Conservation (phyloP, 768 basidiomycete species). For the Leccinum rimulosum region DNA sequence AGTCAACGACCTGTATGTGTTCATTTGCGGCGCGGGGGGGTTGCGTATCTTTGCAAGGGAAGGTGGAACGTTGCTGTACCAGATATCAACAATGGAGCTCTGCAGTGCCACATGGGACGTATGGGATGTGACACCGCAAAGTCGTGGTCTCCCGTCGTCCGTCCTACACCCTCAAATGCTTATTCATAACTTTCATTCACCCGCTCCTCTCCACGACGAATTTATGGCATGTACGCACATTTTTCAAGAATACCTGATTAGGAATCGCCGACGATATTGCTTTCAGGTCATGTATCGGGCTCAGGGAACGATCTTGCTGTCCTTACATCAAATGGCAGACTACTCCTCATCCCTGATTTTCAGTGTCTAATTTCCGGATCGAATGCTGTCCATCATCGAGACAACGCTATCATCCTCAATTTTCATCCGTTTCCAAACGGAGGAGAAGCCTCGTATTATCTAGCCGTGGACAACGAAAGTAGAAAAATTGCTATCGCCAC, state of each 20-base stretch:
- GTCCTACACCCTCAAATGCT: conserved; percentile 25
- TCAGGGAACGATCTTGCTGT: conserved; percentile 41
- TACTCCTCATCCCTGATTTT: conserved; percentile 29
- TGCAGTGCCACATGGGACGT: conserved; percentile 38
- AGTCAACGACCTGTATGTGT: conserved; percentile 52
- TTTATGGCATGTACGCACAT: conserved; percentile 29
- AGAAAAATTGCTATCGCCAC: conserved; percentile 47
- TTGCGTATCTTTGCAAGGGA: conserved; percentile 56
- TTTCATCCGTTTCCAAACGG: conserved; percentile 18
- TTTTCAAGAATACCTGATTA: neutral
- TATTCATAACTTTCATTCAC: conserved; percentile 4
- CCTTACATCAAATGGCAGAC: conserved; percentile 27
- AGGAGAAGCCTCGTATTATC: conserved; percentile 39
- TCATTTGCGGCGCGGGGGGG: conserved; percentile 50
- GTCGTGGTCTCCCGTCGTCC: conserved; percentile 4
- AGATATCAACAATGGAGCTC: conserved; percentile 37
- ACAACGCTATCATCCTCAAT: conserved; percentile 28
- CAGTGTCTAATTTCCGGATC: conserved; percentile 22
- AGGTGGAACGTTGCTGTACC: conserved; percentile 43
- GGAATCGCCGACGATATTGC: conserved; percentile 2
- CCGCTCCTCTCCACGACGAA: conserved; percentile 4
- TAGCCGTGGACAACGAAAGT: conserved; percentile 43
- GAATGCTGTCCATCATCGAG: conserved; percentile 40
- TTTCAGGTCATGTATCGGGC: conserved; percentile 42
- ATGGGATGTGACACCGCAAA: conserved; percentile 10